phyloP scores from a whole-genome alignment of 306 rosid species.

The Prunus dulcis region DNA sequence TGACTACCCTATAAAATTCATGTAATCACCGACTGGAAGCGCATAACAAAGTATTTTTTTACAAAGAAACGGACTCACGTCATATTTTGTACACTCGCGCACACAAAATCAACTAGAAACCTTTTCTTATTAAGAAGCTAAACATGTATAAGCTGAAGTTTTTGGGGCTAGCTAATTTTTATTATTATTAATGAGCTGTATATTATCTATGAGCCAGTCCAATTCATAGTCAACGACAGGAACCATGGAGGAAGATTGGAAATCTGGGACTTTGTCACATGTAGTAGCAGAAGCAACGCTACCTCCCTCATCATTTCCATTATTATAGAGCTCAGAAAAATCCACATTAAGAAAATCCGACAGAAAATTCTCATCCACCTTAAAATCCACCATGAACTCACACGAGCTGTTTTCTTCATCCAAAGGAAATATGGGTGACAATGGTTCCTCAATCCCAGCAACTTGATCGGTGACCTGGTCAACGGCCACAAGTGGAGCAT shows the following conservation, averaged over 20 bases:
- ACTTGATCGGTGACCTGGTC: background rate
- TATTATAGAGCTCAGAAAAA: constrained; percentile 22
- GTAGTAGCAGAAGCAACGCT: background rate
- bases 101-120: background rate
- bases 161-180: background rate
- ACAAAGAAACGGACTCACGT: no score
- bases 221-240: constrained; percentile 32
- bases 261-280: constrained; percentile 16
- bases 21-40: no score
- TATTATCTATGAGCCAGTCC: constrained; percentile 34
- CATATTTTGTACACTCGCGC: no score
- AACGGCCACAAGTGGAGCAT: background rate
- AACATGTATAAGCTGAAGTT: background rate
- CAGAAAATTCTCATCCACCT: constrained; percentile 37
- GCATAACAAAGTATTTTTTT: background rate
- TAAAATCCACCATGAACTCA: constrained; percentile 42
- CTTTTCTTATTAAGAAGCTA: background rate
- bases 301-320: constrained; percentile 7
- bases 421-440: background rate
- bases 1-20: no score
- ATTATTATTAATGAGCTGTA: background rate
- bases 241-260: constrained; percentile 26
- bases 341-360: constrained; percentile 45
- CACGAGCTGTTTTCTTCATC: constrained; percentile 11
- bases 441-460: background rate